These are phyloP conservation scores for Geotrichum carabidarum DNA, from an alignment of 1,139 yeast genomes.

Conservation along the genomic window DNA sequence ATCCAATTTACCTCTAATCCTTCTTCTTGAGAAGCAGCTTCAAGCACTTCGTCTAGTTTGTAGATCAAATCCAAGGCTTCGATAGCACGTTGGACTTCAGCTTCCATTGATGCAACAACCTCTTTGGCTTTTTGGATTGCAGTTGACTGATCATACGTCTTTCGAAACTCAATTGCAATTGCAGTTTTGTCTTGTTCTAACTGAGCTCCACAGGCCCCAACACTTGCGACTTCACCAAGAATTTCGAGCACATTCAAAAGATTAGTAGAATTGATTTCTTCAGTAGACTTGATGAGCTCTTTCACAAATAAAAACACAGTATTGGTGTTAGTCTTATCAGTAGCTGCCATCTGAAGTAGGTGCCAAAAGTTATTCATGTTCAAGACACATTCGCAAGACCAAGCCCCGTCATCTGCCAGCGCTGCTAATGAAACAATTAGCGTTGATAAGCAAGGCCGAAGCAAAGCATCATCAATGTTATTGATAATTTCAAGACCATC, in stretches of 20 bases:
- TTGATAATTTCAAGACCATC: slow-evolving; percentile 8
- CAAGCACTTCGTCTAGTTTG: slow-evolving; percentile 19
- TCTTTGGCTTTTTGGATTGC: slow-evolving; percentile 20
- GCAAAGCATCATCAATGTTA: slow-evolving; percentile 19
- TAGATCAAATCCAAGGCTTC: slow-evolving; percentile 48
- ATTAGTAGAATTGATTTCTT: slow-evolving; percentile 16
- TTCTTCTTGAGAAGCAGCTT: slow-evolving; percentile 13
- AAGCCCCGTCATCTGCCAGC: slow-evolving; percentile 47
- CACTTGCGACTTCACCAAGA: slow-evolving; percentile 74
- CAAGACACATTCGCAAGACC: slow-evolving; percentile 37
- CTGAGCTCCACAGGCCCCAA: slow-evolving; percentile 76
- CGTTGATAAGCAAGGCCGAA: slow-evolving; percentile 16
- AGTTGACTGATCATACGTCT: slow-evolving; percentile 18
- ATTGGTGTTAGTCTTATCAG: slow-evolving; percentile 48
- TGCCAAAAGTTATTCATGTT: slow-evolving; percentile 53
- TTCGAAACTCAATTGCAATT: slow-evolving; percentile 28
- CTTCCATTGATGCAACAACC: slow-evolving; percentile 30
- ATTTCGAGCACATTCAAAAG: slow-evolving; percentile 51
- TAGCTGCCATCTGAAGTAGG: slow-evolving; percentile 52
- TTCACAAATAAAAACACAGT: slow-evolving; percentile 50
- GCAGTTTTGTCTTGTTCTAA: slow-evolving; percentile 60
- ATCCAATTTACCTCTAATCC: slow-evolving; percentile 17
- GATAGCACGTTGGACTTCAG: slow-evolving; percentile 54
- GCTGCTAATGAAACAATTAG: slow-evolving; percentile 50
- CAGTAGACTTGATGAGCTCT: slow-evolving; percentile 39